Percentiles rank a stretch among this genome's conserved stretches.
Evolutionary conservation across 2,329 filamentous ascomycete genomes (phyloP).

Genomic region (Dactylonectria estremocensis): DNA sequence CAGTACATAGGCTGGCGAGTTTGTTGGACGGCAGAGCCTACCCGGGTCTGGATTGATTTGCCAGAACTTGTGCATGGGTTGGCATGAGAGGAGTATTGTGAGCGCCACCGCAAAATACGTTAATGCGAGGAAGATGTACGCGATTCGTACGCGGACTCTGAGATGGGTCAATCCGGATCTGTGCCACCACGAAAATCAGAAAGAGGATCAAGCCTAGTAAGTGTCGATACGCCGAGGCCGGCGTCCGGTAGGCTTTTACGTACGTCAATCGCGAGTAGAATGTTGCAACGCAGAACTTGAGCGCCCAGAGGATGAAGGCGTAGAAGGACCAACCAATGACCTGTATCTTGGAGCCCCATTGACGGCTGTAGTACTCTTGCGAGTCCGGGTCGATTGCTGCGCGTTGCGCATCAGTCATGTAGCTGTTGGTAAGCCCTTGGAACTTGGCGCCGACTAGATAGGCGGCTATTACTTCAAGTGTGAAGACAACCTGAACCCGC

Average conservation of each 20-base stretch:
- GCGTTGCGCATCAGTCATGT: no score
- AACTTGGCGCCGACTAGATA: no score
- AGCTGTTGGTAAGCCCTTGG: no score
- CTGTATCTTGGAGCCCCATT: slow-evolving; percentile 52
- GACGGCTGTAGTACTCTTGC: slow-evolving; percentile 44
- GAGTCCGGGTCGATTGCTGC: no score
- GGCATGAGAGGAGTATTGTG: slow-evolving; percentile 35
- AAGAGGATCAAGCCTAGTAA: background rate
- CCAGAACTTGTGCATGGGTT: slow-evolving; percentile 64
- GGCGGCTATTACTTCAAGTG: no score
- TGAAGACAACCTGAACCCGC: no score
- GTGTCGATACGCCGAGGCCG: background rate
- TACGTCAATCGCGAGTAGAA: slow-evolving; percentile 52
- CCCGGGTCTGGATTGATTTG: slow-evolving; percentile 60
- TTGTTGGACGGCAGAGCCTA: slow-evolving; percentile 36
- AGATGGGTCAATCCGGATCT: slow-evolving; percentile 40
- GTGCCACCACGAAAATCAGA: background rate
- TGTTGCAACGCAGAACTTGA: slow-evolving; percentile 50
- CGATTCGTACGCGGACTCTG: slow-evolving; percentile 30
- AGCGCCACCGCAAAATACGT: slow-evolving; percentile 35
- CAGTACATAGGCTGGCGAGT: slow-evolving; percentile 40
- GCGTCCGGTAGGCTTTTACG: slow-evolving; percentile 8
- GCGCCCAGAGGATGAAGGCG: slow-evolving; percentile 49
- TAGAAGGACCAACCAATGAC: slow-evolving; percentile 52
- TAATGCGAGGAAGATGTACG: slow-evolving; percentile 36